A percentile compares a stretch with the other conserved stretches of the same genome.
phyloP scores from a whole-genome alignment of 225 moss, liverwort and hornwort genomes.

The Marchantia paleacea region DNA sequence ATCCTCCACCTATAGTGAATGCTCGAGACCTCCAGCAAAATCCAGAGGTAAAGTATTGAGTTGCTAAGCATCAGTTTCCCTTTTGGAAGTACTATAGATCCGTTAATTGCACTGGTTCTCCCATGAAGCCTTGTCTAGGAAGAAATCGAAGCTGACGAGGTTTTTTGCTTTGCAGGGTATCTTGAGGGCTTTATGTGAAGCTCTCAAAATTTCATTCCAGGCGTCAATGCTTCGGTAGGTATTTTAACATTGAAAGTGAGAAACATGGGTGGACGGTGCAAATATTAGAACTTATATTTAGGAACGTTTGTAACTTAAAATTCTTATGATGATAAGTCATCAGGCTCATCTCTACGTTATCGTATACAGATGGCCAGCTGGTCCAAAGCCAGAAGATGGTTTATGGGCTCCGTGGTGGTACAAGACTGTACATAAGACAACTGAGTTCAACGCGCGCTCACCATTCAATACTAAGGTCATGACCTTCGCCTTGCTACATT shows the following conservation, averaged over 20 bases:
- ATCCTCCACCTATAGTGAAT: conserved; percentile 76
- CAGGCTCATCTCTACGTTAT: background rate
- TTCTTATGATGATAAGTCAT: background rate
- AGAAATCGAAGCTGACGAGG: background rate
- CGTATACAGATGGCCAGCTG: conserved; percentile 74
- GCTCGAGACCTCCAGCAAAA: conserved; percentile 64
- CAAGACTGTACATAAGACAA: conserved; percentile 69
- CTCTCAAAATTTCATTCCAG: conserved; percentile 77
- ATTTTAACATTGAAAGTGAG: background rate
- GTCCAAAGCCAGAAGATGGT: conserved; percentile 87
- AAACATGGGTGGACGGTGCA: background rate
- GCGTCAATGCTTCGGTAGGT: conserved; percentile 69
- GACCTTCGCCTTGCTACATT: background rate
- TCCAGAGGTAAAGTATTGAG: conserved; percentile 56
- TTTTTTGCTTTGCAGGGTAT: conserved; percentile 48
- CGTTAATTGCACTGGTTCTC: background rate
- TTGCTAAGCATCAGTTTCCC: too few relatives aligned
- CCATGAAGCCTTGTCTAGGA: background rate
- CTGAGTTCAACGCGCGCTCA: conserved; percentile 56
- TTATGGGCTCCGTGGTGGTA: conserved; percentile 96
- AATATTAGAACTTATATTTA: background rate
- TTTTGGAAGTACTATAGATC: background rate
- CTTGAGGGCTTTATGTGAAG: conserved; percentile 75
- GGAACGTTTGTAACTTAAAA: background rate
- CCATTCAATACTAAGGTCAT: conserved; percentile 60